phyloP scores from a whole-genome alignment of 2,329 filamentous ascomycete genomes.

The Pestalotiopsis sp. region DNA sequence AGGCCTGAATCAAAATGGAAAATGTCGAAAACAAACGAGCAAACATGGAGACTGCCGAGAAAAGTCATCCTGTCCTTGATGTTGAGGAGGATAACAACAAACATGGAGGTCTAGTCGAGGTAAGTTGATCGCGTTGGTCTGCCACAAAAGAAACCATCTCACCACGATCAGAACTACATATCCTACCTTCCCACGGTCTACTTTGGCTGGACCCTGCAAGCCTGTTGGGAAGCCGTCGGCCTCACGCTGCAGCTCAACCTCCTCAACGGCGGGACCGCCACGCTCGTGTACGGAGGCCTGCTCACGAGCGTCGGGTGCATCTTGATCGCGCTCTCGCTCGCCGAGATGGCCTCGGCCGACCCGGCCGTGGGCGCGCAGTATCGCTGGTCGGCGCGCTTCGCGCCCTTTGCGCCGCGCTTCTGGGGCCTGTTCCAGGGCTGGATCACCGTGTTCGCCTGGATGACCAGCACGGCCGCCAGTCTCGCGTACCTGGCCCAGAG shows the following conservation, averaged over 20 bases:
- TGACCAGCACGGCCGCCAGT: conserved; percentile 5
- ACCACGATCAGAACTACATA: conserved; percentile 8
- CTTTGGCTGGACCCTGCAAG: conserved; percentile 13
- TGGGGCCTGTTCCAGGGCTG: conserved; percentile 14
- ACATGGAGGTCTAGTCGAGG: not conserved
- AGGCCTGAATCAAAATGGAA: too few species aligned
- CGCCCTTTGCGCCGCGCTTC: conserved; percentile 10
- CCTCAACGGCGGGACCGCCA: conserved; percentile 10
- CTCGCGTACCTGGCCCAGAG: conserved; percentile 11
- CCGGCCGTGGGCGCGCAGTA: conserved; percentile 13
- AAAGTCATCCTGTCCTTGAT: not conserved
- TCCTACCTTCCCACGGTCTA: conserved; percentile 6
- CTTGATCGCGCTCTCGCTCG: conserved; percentile 12
- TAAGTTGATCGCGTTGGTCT: not conserved
- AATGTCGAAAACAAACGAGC: too few species aligned
- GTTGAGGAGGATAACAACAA: not conserved
- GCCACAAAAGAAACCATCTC: not conserved
- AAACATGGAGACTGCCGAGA: not conserved
- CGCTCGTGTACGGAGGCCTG: not conserved
- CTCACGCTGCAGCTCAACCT: conserved; percentile 13
- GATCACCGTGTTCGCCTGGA: conserved; percentile 13
- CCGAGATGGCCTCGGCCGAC: conserved; percentile 14
- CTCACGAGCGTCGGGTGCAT: not conserved
- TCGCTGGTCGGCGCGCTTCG: conserved; percentile 10
- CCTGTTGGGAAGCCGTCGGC: conserved; percentile 12